Evolutionary conservation across 768 basidiomycete genomes (phyloP), one percentile per base, ranked within the genome.

Genomic region (Leccinum arenicola): DNA sequence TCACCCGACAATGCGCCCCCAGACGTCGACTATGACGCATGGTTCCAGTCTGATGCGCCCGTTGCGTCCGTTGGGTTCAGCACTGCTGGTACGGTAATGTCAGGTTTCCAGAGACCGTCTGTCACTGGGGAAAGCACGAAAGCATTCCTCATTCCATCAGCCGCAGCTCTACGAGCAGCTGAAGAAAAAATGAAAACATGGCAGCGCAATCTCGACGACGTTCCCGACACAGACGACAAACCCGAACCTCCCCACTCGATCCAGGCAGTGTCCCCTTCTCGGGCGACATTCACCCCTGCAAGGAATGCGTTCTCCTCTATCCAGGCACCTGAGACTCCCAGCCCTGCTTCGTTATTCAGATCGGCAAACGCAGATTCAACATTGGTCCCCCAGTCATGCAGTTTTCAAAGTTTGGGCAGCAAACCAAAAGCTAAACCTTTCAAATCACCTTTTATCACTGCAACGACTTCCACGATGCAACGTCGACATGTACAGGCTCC

Each of bases 141-240:
- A 11, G 74, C 79, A 45, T 72, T 74, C n/a, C 62, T 77, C 10
- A 65, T 85, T 19, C 87, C 87, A 1, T 87, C 86, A 6, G 75
- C 73, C 33, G 73, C 73, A 23, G 84, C 87, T 1, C 67, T 88
- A 8, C 80, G 77, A 8, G 79, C 78, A 63, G 87, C 87, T 1
- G 72, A 80, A 70, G 79, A 79, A 47, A 82, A 76, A 62, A 74
- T 85, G 66, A 74, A 72, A 27, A 73, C 75, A 25, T 85, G 83
- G 84, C 70, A 76, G 38, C 74, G 77, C 47, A 76, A 78, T n/a
- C 71, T 74, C n/a, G 50, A 27, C n/a, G 50, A 27, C 61, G 14
- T 21, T 29, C 58, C 57, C 7, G 59, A 60, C 47, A 72, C 76
- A 2, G 71, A 73, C 11, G 62, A 43, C 19, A 58, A 50, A 11